Evolutionary conservation across 1,284 basidiomycete genomes (phyloP).

Genomic region (Lentinus polychrous): DNA sequence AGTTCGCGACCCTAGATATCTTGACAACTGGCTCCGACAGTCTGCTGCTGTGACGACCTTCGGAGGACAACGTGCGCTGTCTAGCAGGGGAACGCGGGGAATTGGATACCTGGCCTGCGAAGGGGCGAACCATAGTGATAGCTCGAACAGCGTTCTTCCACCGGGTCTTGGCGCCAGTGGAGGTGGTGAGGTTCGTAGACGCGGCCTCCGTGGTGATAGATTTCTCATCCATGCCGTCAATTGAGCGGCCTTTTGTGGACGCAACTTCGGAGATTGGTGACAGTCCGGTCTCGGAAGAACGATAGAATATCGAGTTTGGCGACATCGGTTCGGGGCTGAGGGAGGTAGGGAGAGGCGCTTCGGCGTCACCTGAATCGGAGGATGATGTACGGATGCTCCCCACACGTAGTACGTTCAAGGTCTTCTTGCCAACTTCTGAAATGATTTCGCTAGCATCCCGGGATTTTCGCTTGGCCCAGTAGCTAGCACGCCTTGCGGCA

Average conservation of each 20-base stretch:
- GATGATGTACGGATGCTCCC: neutral
- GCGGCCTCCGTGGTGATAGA: conserved; percentile 16
- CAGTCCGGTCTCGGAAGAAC: conserved; percentile 14
- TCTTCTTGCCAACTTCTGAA: conserved; percentile 10
- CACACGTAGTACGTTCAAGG: neutral
- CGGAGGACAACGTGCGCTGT: conserved; percentile 40
- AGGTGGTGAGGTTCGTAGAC: conserved; percentile 9
- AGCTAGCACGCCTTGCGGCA: conserved; percentile 15
- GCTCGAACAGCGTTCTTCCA: conserved; percentile 38
- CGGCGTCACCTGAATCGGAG: conserved; percentile 12
- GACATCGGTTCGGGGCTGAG: conserved; percentile 21
- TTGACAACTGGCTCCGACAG: conserved; percentile 20
- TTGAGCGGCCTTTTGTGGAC: neutral
- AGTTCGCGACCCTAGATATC: conserved; percentile 44
- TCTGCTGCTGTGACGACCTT: conserved; percentile 15
- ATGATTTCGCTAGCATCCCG: conserved; percentile 16
- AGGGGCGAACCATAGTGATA: conserved; percentile 36
- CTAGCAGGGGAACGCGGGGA: conserved; percentile 23
- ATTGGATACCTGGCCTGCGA: conserved; percentile 23
- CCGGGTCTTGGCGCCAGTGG: conserved; percentile 24
- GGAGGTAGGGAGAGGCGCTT: conserved; percentile 13
- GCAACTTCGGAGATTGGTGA: conserved; percentile 16
- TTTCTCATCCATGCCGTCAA: conserved; percentile 16
- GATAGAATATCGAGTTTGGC: conserved; percentile 15
- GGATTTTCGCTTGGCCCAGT: conserved; percentile 16